These are phyloP conservation scores for Ophiostoma sp. DNA, from an alignment of 2,329 filamentous ascomycete genomes.

Conservation along the genomic window DNA sequence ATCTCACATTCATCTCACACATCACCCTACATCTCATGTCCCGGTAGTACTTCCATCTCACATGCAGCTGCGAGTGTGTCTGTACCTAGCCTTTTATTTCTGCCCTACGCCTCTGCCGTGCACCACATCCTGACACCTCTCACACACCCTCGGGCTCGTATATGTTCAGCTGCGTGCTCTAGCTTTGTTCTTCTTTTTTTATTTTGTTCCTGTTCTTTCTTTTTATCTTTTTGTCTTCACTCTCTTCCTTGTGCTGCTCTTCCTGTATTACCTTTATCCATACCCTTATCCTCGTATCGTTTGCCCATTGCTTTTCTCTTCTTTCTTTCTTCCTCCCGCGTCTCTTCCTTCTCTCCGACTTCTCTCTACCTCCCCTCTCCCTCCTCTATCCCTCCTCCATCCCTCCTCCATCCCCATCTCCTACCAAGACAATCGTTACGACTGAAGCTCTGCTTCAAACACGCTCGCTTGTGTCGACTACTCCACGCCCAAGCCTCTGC, in stretches of 20 bases:
- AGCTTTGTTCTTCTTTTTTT: background rate
- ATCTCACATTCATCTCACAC: background rate
- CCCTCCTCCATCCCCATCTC: too few relatives aligned
- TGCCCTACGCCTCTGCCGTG: conserved; percentile 6
- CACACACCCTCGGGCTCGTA: background rate
- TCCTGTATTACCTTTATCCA: background rate
- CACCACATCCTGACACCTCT: background rate
- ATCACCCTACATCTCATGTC: background rate
- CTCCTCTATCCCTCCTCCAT: background rate
- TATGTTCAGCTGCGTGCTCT: background rate
- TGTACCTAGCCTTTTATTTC: background rate
- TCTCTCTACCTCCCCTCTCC: background rate
- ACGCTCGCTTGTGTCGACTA: conserved; percentile 18
- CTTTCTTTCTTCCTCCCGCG: background rate
- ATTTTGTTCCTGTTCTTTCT: background rate
- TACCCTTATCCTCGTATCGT: background rate
- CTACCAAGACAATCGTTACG: conserved; percentile 16
- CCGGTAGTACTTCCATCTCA: conserved; percentile 10
- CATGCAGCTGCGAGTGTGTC: conserved; percentile 2
- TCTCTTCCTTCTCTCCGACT: background rate
- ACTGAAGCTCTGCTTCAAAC: conserved; percentile 10
- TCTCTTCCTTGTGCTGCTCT: background rate
- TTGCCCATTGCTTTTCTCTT: background rate
- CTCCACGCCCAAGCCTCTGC: conserved; percentile 7
- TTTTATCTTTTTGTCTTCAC: background rate